Conservation (phyloP, 306 rosid species). For the Ammopiptanthus mongolicus region DNA sequence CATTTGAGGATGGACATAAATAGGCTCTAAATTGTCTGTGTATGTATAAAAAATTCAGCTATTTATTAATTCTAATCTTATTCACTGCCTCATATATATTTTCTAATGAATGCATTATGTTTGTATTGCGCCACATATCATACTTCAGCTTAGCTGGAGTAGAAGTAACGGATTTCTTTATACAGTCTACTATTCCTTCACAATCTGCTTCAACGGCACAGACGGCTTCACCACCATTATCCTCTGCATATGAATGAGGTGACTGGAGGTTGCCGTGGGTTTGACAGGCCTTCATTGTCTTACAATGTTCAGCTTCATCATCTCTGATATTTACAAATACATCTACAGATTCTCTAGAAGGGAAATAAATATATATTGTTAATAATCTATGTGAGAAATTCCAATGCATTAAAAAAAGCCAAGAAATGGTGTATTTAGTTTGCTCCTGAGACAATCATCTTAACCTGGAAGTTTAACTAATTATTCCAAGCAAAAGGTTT, state of each 20-base stretch:
- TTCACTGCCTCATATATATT: conserved; percentile 5
- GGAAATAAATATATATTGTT: neutral
- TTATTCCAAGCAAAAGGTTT: neutral
- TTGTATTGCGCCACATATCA: neutral
- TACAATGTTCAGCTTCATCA: conserved; percentile 97
- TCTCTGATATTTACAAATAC: conserved; percentile 88
- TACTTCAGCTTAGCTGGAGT: conserved; percentile 37
- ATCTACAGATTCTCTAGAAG: conserved; percentile 73
- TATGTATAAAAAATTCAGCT: conserved; percentile 9
- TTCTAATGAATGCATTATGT: neutral
- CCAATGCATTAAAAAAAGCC: neutral
- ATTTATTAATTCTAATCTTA: conserved; percentile 17
- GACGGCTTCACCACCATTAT: conserved; percentile 16
- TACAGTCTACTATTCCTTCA: conserved; percentile 83
- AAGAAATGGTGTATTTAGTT: neutral
- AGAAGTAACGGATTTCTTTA: conserved; percentile 66
- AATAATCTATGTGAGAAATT: conserved; percentile 5
- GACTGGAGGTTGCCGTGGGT: conserved; percentile 83
- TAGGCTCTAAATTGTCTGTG: conserved; percentile 1
- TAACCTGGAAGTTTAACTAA: neutral
- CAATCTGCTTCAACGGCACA: conserved; percentile 43
- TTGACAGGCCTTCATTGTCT: conserved; percentile 98
- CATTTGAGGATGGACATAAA: neutral
- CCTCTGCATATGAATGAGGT: conserved; percentile 68
- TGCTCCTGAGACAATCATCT: neutral